phyloP scores from a whole-genome alignment of 2,329 filamentous ascomycete genomes.

The Lasiodiplodia citricola region DNA sequence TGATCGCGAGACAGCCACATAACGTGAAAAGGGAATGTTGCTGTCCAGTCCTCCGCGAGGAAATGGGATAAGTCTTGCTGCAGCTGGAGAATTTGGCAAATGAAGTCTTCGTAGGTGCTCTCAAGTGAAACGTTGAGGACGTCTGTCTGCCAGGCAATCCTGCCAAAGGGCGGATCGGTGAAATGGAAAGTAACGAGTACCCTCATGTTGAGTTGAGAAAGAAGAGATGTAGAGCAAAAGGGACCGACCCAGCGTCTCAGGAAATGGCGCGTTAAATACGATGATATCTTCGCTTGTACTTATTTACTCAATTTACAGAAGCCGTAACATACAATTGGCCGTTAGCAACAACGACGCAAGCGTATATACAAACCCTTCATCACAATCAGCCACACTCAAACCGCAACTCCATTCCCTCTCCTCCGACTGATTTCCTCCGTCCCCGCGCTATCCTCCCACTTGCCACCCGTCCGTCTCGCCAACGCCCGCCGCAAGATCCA shows the following conservation, averaged over 20 bases:
- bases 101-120: not conserved
- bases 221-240: not conserved
- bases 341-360: not conserved
- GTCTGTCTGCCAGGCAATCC: not conserved
- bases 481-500: slow-evolving; percentile 51
- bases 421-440: slow-evolving; percentile 38
- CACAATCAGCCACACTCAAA: not conserved
- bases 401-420: not conserved
- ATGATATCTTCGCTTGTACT: not conserved
- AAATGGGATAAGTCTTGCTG: not conserved
- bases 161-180: not conserved
- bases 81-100: not conserved
- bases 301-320: slow-evolving; percentile 5
- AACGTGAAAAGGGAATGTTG: not conserved
- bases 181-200: not conserved
- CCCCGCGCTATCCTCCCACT: slow-evolving; percentile 38
- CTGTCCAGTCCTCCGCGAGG: not conserved
- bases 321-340: not conserved
- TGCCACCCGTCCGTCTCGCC: slow-evolving; percentile 39
- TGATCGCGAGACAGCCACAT: not conserved
- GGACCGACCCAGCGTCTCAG: no score
- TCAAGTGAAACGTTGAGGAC: not conserved
- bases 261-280: not conserved
- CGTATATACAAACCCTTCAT: not conserved
- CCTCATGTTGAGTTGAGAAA: not conserved